A percentile compares a stretch with the other conserved stretches of the same genome.
Conservation (phyloP, 1,284 basidiomycete genomes). For the Coriolopsis trogii region DNA sequence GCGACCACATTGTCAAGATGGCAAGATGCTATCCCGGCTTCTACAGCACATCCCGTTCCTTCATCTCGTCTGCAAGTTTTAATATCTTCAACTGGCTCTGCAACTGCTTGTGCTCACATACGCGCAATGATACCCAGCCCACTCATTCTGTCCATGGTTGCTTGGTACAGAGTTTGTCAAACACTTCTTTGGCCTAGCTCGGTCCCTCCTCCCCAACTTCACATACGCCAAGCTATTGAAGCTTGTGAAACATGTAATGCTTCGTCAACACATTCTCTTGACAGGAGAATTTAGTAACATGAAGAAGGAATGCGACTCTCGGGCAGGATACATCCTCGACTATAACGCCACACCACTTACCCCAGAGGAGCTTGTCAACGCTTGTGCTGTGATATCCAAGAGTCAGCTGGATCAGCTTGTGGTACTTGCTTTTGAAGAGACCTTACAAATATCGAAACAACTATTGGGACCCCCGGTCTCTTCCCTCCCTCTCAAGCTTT, state of each 20-base stretch:
- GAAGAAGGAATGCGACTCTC: conserved; percentile 15
- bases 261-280: conserved; percentile 29
- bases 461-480: conserved; percentile 14
- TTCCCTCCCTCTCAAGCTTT: neutral
- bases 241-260: conserved; percentile 27
- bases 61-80: conserved; percentile 31
- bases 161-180: conserved; percentile 32
- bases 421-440: conserved; percentile 23
- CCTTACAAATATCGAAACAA: conserved; percentile 16
- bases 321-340: conserved; percentile 24
- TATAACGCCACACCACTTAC: conserved; percentile 20
- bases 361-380: conserved; percentile 3
- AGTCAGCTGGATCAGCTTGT: conserved; percentile 16
- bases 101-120: conserved; percentile 25
- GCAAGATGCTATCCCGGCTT: conserved; percentile 27
- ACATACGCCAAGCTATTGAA: conserved; percentile 31
- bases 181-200: conserved; percentile 34
- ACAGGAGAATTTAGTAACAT: conserved; percentile 15
- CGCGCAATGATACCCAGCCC: conserved; percentile 17
- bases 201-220: conserved; percentile 30
- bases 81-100: conserved; percentile 33
- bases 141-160: conserved; percentile 20
- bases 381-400: neutral
- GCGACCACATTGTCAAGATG: neutral
- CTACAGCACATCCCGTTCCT: conserved; percentile 22